These are phyloP conservation scores for Aspergillus neoniger DNA, from an alignment of 2,329 filamentous ascomycete species.

Conservation along the genomic window DNA sequence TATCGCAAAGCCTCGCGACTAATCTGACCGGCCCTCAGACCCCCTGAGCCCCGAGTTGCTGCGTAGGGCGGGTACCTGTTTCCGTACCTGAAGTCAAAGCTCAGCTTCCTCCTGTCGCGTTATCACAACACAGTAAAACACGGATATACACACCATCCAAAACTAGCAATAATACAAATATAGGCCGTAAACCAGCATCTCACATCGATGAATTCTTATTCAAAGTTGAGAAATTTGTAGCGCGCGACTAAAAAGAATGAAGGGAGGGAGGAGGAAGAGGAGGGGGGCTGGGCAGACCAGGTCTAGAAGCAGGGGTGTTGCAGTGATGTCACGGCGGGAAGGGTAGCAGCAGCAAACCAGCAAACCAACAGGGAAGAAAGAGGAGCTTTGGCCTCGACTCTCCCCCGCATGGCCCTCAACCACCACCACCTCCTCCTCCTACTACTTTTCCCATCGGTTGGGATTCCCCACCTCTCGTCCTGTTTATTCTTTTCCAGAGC, in stretches of 20 bases:
- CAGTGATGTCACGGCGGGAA: slow-evolving; percentile 17
- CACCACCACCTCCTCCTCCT: slow-evolving; percentile 2
- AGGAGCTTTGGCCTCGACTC: slow-evolving; percentile 15
- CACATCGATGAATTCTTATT: not conserved
- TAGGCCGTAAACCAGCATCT: too few species aligned
- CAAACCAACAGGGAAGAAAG: not conserved
- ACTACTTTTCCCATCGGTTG: slow-evolving; percentile 6
- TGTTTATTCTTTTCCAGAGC: not conserved
- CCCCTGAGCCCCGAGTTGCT: not conserved
- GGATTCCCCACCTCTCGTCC: not conserved
- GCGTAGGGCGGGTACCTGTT: not conserved
- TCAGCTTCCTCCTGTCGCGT: not conserved
- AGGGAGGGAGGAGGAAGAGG: slow-evolving; percentile 1
- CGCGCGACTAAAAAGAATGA: not conserved
- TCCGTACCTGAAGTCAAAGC: not conserved
- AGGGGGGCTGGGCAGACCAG: not conserved
- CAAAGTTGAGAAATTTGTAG: too few species aligned
- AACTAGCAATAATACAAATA: too few species aligned
- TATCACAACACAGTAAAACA: too few species aligned
- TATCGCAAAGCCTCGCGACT: too few species aligned
- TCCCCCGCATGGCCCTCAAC: slow-evolving; percentile 13
- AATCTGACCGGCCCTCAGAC: too few species aligned
- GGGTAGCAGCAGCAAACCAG: not conserved
- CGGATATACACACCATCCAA: too few species aligned
- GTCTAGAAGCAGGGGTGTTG: not conserved